Evolutionary conservation across 2,329 filamentous ascomycete genomes (phyloP).

Genomic region (Aureobasidium sp.): DNA sequence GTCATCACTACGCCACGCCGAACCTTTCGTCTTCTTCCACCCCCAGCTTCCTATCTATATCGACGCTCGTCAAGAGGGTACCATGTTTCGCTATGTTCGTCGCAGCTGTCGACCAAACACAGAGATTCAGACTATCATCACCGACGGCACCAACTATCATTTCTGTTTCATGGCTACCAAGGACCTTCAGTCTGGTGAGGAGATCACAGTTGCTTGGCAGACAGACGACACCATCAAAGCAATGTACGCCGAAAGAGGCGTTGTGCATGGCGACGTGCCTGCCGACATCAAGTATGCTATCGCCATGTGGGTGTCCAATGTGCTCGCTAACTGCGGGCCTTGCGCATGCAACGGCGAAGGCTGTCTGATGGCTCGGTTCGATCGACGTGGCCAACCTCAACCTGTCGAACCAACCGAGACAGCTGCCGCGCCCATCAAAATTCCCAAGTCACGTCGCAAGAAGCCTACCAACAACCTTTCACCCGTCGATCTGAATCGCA

Average conservation of each 20-base stretch:
- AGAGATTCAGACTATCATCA: slow-evolving; percentile 78
- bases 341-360: slow-evolving; percentile 59
- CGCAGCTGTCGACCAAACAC: slow-evolving; percentile 89
- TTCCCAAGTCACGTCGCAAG: slow-evolving; percentile 40
- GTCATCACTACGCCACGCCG: slow-evolving; percentile 42
- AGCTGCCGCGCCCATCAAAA: slow-evolving; percentile 26
- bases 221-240: slow-evolving; percentile 17
- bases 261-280: slow-evolving; percentile 4
- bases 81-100: slow-evolving; percentile 77
- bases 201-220: slow-evolving; percentile 56
- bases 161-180: slow-evolving; percentile 88
- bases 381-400: slow-evolving; percentile 23
- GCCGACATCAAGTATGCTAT: slow-evolving; percentile 42
- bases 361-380: slow-evolving; percentile 30
- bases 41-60: slow-evolving; percentile 85
- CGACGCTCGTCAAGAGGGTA: slow-evolving; percentile 83
- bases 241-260: slow-evolving; percentile 11
- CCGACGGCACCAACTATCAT: slow-evolving; percentile 70
- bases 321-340: slow-evolving; percentile 71
- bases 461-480: slow-evolving; percentile 44
- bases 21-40: slow-evolving; percentile 59
- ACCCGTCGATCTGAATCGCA: slow-evolving; percentile 46
- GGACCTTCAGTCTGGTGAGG: slow-evolving; percentile 64
- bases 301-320: slow-evolving; percentile 58
- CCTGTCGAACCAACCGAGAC: slow-evolving; percentile 17